Conservation (phyloP, 2,329 filamentous ascomycete species). For the Fusarium irregulare region DNA sequence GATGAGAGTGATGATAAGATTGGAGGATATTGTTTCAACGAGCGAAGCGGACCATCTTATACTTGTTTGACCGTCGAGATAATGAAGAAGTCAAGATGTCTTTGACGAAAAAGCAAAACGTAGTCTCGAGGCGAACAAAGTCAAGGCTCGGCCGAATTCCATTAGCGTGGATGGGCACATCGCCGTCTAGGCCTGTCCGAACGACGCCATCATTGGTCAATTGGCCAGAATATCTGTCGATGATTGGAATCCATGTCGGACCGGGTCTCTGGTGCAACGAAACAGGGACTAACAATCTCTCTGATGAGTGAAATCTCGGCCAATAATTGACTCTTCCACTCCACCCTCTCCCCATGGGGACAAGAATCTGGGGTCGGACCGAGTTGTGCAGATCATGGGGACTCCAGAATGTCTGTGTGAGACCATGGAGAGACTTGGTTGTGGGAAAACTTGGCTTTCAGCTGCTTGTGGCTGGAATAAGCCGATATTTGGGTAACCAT, state of each 20-base stretch:
- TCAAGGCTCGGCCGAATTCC: not conserved
- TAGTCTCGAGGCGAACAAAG: not conserved
- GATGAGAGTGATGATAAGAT: constrained; percentile 5
- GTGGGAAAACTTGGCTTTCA: not conserved
- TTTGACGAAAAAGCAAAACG: not conserved
- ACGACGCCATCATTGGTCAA: not conserved
- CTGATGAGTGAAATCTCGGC: not conserved
- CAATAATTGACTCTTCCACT: not conserved
- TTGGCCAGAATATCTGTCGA: too few relatives aligned
- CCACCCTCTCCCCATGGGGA: constrained; percentile 23
- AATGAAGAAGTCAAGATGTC: constrained; percentile 19
- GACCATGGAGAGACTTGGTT: too few relatives aligned
- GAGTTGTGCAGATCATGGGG: constrained; percentile 13
- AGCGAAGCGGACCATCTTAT: constrained; percentile 20
- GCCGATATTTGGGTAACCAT: not conserved
- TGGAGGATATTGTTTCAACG: too few relatives aligned
- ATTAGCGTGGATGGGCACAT: not conserved
- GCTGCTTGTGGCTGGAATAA: constrained; percentile 2
- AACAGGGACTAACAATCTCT: too few relatives aligned
- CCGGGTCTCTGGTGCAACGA: constrained; percentile 3
- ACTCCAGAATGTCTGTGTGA: not conserved
- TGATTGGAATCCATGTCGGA: too few relatives aligned
- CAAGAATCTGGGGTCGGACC: constrained; percentile 30
- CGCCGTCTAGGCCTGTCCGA: constrained; percentile 11
- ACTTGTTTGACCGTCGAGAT: not conserved